Base-by-base conservation (phyloP, 345 rosid genomes). In the Gynandropsis gynandra region DNA sequence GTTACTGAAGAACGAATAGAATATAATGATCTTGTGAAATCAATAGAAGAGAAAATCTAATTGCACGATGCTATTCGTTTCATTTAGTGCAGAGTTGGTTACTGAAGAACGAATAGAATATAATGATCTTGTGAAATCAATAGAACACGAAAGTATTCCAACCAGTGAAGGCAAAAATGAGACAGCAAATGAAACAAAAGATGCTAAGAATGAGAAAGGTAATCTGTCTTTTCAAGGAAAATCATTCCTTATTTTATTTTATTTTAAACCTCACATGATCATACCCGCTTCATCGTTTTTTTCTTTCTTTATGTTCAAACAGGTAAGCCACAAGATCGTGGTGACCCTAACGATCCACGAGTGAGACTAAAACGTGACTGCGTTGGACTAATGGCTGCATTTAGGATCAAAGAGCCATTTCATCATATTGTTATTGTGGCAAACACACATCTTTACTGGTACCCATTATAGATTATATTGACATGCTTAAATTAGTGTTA, bases 401-500 rank as follows among this genome's bases (percentile, higher is more conserved):
- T 87, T 57, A 76, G 64, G 72, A 76, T 92, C 69, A 81, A 67
- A 42, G 71, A 79, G 61, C 69, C 72, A 15, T 77, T 74, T 63
- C 68, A 58, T 51, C 82, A 73, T 62, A 27, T 82, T 32, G 68
- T 82, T 61, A 69, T 87, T 29, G 79, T 85, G 59, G 98, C 95
- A 70, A 92, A 81, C 74, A 87, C 98, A 1, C 90, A 85, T 70
- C 67, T 79, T 65, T 81, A 87, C 72, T 92, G 98, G 98, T 84
- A 9, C 24, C 56, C 27, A 47, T 31, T 63, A 13, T 34, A 60
- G 61, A 33, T 47, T 11, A 15, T 44, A 15, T 36, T 36, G 11
- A 4, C 40, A 46, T 20, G 9, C 10, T 46, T 9, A 32, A 32
- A 40, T 5, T 40, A n/a, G 19, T 18, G 50, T 32, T 19, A 9